These are phyloP conservation scores for Colletotrichum incanum DNA, from an alignment of 2,329 filamentous ascomycete genomes.

Conservation along the genomic window DNA sequence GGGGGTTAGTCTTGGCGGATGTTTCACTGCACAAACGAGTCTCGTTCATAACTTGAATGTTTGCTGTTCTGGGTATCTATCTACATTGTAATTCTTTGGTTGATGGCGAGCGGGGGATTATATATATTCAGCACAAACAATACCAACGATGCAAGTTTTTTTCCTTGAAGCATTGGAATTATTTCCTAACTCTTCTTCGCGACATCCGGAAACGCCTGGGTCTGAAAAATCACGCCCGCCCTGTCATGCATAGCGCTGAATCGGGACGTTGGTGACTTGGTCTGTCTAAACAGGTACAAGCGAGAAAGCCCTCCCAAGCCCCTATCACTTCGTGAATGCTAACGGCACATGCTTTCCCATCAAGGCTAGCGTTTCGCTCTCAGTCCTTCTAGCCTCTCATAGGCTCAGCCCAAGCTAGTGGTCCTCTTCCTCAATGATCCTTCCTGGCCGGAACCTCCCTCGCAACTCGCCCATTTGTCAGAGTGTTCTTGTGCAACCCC, in stretches of 20 bases:
- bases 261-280: neutral
- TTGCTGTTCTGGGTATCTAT: neutral
- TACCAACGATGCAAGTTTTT: neutral
- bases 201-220: too few relatives aligned
- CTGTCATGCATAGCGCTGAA: neutral
- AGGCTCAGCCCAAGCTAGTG: neutral
- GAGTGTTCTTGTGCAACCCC: neutral
- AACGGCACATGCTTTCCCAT: neutral
- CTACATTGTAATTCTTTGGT: neutral
- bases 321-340: neutral
- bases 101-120: too few relatives aligned
- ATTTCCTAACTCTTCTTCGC: neutral
- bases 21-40: neutral
- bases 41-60: neutral
- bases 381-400: neutral
- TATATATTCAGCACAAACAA: neutral
- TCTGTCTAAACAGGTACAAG: neutral
- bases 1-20: too few relatives aligned
- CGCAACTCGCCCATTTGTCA: neutral
- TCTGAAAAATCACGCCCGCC: neutral
- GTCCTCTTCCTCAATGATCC: neutral
- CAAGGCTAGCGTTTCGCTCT: neutral
- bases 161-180: neutral
- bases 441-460: neutral
- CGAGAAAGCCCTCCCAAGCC: neutral